A percentile compares a stretch with the other conserved stretches of the same genome.
phyloP scores from a whole-genome alignment of 768 basidiomycete species.

The Ephemerocybe angulata region DNA sequence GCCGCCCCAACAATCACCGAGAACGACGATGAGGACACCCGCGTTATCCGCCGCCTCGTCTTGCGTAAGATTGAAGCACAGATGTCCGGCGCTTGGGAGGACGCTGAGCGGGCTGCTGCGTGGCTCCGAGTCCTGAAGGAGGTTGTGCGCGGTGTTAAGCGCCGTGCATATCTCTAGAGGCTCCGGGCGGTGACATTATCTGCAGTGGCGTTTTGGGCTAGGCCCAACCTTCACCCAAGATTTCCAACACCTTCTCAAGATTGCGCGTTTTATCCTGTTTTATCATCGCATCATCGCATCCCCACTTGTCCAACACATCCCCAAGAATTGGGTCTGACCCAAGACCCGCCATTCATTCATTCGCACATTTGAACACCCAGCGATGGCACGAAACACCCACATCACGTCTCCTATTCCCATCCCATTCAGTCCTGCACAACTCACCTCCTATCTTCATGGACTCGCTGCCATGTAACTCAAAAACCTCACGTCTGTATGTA shows the following conservation, averaged over 20 bases:
- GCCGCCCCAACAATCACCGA: slow-evolving; percentile 48
- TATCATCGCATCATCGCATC: too few species aligned
- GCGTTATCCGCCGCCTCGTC: slow-evolving; percentile 58
- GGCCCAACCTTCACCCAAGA: not conserved
- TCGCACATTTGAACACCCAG: not conserved
- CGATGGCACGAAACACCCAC: not conserved
- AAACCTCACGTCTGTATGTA: slow-evolving; percentile 13
- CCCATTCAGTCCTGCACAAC: too few species aligned
- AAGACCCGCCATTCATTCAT: not conserved
- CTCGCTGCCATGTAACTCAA: not conserved
- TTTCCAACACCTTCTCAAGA: not conserved
- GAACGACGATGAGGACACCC: slow-evolving; percentile 61
- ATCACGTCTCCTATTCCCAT: too few species aligned
- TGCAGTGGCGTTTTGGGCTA: not conserved
- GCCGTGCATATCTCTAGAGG: slow-evolving; percentile 41
- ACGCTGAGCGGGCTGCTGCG: slow-evolving; percentile 53
- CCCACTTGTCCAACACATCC: too few species aligned
- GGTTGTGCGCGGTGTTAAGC: slow-evolving; percentile 54
- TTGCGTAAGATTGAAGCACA: slow-evolving; percentile 60
- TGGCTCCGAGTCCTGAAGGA: slow-evolving; percentile 68
- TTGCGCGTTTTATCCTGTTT: too few species aligned
- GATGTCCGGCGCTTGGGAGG: slow-evolving; percentile 54
- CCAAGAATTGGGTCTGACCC: too few species aligned
- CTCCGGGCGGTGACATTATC: not conserved
- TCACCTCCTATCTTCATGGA: not conserved